Percentiles rank a stretch among this genome's conserved stretches.
Evolutionary conservation across 331 rosid genomes (phyloP).

Genomic region (Pyracantha coccinea): DNA sequence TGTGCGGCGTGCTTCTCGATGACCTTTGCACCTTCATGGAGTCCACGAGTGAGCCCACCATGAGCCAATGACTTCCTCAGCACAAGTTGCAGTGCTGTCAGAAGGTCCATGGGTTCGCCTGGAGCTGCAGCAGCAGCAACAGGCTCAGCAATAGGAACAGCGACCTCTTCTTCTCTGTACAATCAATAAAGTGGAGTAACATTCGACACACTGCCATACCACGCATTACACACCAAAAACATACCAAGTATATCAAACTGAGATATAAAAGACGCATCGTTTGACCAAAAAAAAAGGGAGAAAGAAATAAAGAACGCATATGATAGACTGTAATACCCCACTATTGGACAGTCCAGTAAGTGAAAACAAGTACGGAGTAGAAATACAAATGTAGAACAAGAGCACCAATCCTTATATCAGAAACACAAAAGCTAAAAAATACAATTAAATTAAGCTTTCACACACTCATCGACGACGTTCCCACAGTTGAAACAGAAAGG

Average conservation of each 20-base stretch:
- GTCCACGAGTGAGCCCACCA: conserved; percentile 65
- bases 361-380: background rate
- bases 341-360: background rate
- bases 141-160: conserved; percentile 25
- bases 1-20: conserved; percentile 72
- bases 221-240: no score
- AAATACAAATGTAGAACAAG: no score
- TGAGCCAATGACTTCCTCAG: conserved; percentile 68
- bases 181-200: background rate
- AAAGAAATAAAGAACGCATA: background rate
- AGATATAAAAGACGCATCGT: background rate
- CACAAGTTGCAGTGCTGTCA: conserved; percentile 79
- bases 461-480: background rate
- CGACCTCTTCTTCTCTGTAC: conserved; percentile 39
- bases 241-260: background rate
- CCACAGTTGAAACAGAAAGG: background rate
- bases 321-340: background rate
- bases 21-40: conserved; percentile 59
- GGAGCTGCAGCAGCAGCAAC: conserved; percentile 17
- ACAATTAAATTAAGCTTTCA: background rate
- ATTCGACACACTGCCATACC: background rate
- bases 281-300: no score
- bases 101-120: conserved; percentile 82
- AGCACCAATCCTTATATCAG: no score
- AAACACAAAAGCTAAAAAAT: background rate